Base-by-base conservation (phyloP, 2,329 filamentous ascomycete genomes). In the Trichoderma cornu-damae region DNA sequence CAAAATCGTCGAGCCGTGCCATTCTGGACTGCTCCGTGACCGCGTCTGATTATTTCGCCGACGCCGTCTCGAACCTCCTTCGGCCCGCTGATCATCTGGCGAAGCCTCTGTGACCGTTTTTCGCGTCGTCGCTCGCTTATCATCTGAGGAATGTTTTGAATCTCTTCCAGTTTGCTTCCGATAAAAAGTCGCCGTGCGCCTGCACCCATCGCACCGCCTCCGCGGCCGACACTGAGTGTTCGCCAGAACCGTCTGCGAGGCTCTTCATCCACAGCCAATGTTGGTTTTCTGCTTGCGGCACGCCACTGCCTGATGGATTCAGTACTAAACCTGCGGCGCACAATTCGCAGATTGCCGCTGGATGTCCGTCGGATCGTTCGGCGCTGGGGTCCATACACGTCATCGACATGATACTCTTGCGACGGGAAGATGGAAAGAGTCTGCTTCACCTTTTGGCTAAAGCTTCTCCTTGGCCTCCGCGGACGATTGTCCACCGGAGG, bases 381-480 rank as follows among this genome's bases (percentile, higher is more conserved):
- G 3, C 82, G 78, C 38, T 85, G 79, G 0, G 75, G 72, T 3
- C 70, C 70, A 28, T 72, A 66, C 24, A 65, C 67, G 12, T 74
- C 70, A 52, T 70, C 66, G 6, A 63, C 62, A 18, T 65, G 59
- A 47, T 67, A 66, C 44, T 76, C 69, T 2, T 73, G 72, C n/a
- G 75, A 62, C 0, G 84, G 83, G 47, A 86, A 65, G 26, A 86
- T 83, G 11, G 83, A 77, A 72, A 86, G 85, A 0, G 83, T 86
- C 34, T 76, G 73, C 69, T 80, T 82, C 71, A 84, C 70, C 30
- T 76, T 79, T 32, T 74, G 69, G 61, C 79, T 82, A 12, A 85
- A 66, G 58, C 75, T 81, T 54, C 77, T 70, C 35, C 76, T 76
- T 2, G 76, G 76, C 20, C 64, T 68, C 7, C 62, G 61, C 1